phyloP scores from a whole-genome alignment of 495 filamentous ascomycete species.

The Penicillium salamii region DNA sequence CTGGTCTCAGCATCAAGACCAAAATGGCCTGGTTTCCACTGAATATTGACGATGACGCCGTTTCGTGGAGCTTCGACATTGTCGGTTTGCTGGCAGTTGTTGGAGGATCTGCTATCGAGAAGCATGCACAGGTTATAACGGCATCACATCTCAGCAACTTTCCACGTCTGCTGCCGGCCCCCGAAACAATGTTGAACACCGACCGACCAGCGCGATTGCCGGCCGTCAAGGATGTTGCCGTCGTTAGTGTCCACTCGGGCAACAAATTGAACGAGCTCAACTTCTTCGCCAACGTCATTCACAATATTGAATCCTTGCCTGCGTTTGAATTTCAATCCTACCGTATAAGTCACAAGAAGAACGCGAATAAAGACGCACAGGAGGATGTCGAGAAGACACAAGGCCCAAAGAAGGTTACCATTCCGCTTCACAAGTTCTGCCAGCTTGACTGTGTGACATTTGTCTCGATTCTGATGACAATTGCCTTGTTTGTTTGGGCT shows the following conservation, averaged over 20 bases:
- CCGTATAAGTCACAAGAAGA: constrained; percentile 6
- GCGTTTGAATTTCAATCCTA: constrained; percentile 13
- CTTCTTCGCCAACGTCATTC: constrained; percentile 61
- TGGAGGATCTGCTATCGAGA: constrained; percentile 56
- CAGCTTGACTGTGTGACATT: constrained; percentile 52
- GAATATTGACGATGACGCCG: constrained; percentile 2
- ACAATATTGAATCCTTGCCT: constrained; percentile 48
- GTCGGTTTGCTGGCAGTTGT: constrained; percentile 63
- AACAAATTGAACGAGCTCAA: constrained; percentile 51
- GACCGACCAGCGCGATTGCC: constrained; percentile 54
- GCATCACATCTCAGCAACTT: constrained; percentile 53
- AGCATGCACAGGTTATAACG: constrained; percentile 56
- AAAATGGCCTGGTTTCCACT: constrained; percentile 18
- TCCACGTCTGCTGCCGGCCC: constrained; percentile 65
- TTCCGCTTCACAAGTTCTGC: constrained; percentile 45
- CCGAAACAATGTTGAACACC: constrained; percentile 59
- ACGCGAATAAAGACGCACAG: neutral
- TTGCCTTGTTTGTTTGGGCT: constrained; percentile 38
- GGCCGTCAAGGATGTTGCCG: constrained; percentile 49
- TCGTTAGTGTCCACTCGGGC: constrained; percentile 58
- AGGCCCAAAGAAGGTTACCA: constrained; percentile 18
- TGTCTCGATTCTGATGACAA: constrained; percentile 47
- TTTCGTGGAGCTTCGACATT: constrained; percentile 47
- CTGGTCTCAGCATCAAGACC: neutral
- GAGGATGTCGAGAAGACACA: neutral